These are phyloP conservation scores for Monsonia emarginata DNA, from an alignment of 441 rosid genomes.

Conservation along the genomic window DNA sequence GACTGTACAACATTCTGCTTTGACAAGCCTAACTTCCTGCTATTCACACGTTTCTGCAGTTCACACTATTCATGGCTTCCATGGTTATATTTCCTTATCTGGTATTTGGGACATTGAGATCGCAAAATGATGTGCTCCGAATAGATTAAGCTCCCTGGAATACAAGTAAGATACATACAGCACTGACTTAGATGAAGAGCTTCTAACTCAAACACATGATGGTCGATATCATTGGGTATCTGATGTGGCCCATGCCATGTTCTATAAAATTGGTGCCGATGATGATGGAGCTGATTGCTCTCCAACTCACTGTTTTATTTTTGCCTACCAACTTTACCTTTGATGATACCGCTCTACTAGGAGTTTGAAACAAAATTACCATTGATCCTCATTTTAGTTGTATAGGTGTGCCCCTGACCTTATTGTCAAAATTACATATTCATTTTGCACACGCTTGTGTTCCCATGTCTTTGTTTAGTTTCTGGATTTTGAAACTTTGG, in stretches of 20 bases:
- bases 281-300: conserved; percentile 17
- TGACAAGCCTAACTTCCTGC: conserved; percentile 16
- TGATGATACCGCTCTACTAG: too few relatives aligned
- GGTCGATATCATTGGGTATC: conserved; percentile 16
- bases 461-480: not conserved
- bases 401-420: not conserved
- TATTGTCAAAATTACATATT: not conserved
- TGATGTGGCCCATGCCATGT: conserved; percentile 8
- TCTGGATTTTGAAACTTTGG: not conserved
- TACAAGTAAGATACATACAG: conserved; percentile 16
- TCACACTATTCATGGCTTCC: conserved; percentile 88
- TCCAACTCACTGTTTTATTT: conserved; percentile 7
- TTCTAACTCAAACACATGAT: conserved; percentile 15
- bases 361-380: not conserved
- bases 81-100: conserved; percentile 70
- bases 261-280: conserved; percentile 16
- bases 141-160: conserved; percentile 41
- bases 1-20: too few relatives aligned
- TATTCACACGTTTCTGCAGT: conserved; percentile 44
- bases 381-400: not conserved
- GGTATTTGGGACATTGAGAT: conserved; percentile 62
- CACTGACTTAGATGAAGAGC: conserved; percentile 25
- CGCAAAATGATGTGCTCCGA: conserved; percentile 55
- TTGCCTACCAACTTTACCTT: too few relatives aligned
- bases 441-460: not conserved